Evolutionary conservation across 495 filamentous ascomycete genomes (phyloP).

Genomic region (Trichoderma orchidacearum): DNA sequence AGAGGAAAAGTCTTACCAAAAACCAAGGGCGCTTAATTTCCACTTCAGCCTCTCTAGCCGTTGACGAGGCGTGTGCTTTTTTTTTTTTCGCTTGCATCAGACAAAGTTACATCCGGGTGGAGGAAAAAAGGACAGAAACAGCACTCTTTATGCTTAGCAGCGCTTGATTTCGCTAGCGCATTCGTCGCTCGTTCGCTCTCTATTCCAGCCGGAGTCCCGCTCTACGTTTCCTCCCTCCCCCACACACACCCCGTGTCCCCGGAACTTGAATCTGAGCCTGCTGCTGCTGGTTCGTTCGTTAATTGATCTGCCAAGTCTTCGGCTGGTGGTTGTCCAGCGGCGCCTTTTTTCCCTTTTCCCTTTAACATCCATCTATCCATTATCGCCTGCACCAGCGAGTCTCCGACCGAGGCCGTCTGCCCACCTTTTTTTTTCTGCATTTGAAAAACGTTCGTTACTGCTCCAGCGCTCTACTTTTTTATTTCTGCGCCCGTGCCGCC

Average conservation of each 20-base stretch:
- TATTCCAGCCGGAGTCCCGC: background rate
- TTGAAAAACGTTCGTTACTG: background rate
- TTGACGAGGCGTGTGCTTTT: background rate
- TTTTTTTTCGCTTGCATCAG: background rate
- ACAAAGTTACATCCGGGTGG: background rate
- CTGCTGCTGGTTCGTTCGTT: background rate
- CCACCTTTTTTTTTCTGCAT: background rate
- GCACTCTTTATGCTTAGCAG: background rate
- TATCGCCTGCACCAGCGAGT: background rate
- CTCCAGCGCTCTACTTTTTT: background rate
- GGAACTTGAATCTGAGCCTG: background rate
- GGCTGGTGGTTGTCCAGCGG: background rate
- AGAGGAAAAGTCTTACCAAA: background rate
- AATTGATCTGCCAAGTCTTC: background rate
- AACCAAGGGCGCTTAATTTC: background rate
- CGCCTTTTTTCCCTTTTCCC: background rate
- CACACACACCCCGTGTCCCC: background rate
- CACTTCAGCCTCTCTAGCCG: background rate
- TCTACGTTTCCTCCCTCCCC: background rate
- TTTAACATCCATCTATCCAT: background rate
- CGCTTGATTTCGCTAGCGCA: background rate
- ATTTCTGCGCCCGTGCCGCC: background rate
- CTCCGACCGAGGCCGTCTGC: background rate
- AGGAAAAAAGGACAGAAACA: background rate
- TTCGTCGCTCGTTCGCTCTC: background rate